A percentile compares a stretch with the other conserved stretches of the same genome.
Evolutionary conservation across 176 grass and related monocot species (phyloP).

Genomic region (Elymus sibiricus): DNA sequence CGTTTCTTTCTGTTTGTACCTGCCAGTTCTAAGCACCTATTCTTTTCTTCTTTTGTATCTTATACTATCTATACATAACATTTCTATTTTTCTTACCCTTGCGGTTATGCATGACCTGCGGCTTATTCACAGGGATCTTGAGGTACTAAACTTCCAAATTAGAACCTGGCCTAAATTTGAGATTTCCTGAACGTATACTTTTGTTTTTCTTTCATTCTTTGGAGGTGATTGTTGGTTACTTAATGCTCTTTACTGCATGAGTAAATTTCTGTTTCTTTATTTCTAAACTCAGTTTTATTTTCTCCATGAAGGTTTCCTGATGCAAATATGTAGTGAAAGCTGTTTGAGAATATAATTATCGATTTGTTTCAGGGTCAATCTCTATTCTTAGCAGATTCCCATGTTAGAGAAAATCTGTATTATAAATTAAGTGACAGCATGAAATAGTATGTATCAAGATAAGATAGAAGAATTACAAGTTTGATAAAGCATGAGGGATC

Average conservation of each 20-base stretch:
- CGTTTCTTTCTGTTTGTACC: background rate
- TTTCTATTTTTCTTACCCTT: constrained; percentile 6
- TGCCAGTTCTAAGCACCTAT: background rate
- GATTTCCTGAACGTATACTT: background rate
- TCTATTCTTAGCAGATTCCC: too few species aligned
- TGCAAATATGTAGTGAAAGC: too few species aligned
- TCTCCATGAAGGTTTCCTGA: constrained; percentile 32
- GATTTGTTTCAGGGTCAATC: too few species aligned
- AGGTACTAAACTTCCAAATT: constrained; percentile 29
- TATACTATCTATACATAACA: background rate
- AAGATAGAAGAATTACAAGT: too few species aligned
- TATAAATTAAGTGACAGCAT: too few species aligned
- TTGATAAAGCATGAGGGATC: too few species aligned
- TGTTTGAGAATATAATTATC: too few species aligned
- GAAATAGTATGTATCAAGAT: too few species aligned
- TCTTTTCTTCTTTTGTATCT: background rate
- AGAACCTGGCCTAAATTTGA: background rate
- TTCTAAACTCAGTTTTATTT: constrained; percentile 20
- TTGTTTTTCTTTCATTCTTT: background rate
- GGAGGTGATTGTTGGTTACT: background rate
- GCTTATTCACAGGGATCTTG: constrained; percentile 97
- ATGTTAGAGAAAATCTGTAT: too few species aligned
- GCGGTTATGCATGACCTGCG: constrained; percentile 87
- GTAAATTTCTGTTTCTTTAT: constrained; percentile 4
- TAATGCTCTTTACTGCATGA: constrained; percentile 6